Base-by-base conservation (phyloP, 176 grass and related monocot genomes). In the Miscanthus lutarioriparius region DNA sequence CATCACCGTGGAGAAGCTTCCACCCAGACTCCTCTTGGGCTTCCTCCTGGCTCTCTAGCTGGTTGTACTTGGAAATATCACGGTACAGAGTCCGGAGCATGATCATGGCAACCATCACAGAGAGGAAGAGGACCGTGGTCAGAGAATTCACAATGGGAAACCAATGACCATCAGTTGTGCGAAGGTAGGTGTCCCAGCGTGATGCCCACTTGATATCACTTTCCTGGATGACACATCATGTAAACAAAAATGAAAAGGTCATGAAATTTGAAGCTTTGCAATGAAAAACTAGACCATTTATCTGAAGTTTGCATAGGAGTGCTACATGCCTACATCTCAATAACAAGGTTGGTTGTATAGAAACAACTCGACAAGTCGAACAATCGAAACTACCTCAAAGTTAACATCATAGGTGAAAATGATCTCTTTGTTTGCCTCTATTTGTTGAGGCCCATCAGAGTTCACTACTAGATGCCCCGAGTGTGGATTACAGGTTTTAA, bases 1-100 rank as follows among this genome's bases (percentile, higher is more conserved):
- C 95, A 14, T 97, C 92, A 10, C 91, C 95, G 17, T 97, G 95
- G 32, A 95, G 89, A 14, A 97, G 90, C 79, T 97, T 97, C 95
- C 95, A 97, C 22, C 95, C 95, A 3, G 92, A 91, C 62, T 95
- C 95, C 81, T 97, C 95, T 62, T 94, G 95, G 2, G 90, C 87
- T 25, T 93, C 95, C 82, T 97, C 91, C 75, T 97, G 92, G 20
- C 33, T 85, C 67, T 97, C 95, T 23, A 95, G 82, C 79, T 91
- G 92, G 76, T 97, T 95, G 87, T 97, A 95, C 79, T 86, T 97
- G 74, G 92, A 93, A 35, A 94, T 93, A 70, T 97, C 92, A 1
- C 89, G 78, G 89, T 93, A 95, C 23, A 97, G 89, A 8, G 95
- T 95, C n/a, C 92, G 78, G 44, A 97, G 88, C 95, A 95, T 95